Base-by-base conservation (phyloP, 768 basidiomycete species). In the Panus rudis region DNA sequence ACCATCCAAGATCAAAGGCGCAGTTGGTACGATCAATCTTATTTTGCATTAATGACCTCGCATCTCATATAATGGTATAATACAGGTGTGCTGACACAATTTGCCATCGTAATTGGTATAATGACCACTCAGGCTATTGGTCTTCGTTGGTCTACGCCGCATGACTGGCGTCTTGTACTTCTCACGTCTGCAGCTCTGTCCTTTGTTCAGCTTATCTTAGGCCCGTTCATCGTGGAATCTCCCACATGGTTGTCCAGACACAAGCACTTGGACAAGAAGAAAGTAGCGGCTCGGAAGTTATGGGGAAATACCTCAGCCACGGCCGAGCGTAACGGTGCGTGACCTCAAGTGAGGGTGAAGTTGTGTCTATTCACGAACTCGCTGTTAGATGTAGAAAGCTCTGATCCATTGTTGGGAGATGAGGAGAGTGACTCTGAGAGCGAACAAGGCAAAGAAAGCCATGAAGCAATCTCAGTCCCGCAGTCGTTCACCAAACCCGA, bases 101-200 rank as follows among this genome's bases (percentile, higher is more conserved):
- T 92, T 21, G 79, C 75, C 28, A 84, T 94, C 54, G 89, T 94
- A 25, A 62, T 89, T 41, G 89, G 89, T 22, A 84, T 96, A 50
- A 81, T 94, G 72, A 59, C 79, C n/a, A 86, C 92, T 1, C 93
- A 98, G 56, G 62, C 71, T 4, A 67, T 89, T 47, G 91, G 90
- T 3, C 68, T 92, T 27, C 60, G 66, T 41, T 69, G 87, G 37
- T 82, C 89, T 13, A 79, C 79, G 8, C 84, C 84, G 2, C 69
- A 67, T 14, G 59, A 71, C 37, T 92, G 88, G 88, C 79, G 88
- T 30, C 52, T 73, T 32, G 86, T 91, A 17, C 70, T 87, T 17
- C 59, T 80, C 47, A 61, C 81, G 41, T 89, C 88, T 2, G 68
- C 67, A 24, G 64, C 56, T 2, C 51, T 84, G n/a, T 74, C 79